phyloP scores from a whole-genome alignment of 768 basidiomycete genomes.

The Panellus pusillus region DNA sequence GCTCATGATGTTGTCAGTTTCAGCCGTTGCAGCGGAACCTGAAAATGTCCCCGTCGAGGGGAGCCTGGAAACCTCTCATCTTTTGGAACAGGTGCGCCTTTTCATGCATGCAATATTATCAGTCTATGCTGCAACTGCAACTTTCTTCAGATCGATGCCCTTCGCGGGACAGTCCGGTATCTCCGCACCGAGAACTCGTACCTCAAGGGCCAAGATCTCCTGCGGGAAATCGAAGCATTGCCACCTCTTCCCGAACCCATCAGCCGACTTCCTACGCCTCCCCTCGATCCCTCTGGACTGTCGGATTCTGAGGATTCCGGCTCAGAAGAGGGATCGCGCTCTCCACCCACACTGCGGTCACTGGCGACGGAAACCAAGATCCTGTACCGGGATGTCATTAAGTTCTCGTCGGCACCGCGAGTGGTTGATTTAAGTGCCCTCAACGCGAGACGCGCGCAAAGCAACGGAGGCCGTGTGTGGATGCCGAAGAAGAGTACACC shows the following conservation, averaged over 20 bases:
- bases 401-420: conserved; percentile 76
- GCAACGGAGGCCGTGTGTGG: conserved; percentile 63
- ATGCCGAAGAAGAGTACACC: conserved; percentile 79
- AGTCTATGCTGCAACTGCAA: conserved; percentile 2
- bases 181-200: conserved; percentile 92
- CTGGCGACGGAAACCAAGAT: conserved; percentile 81
- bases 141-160: conserved; percentile 71
- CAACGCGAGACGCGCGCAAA: conserved; percentile 51
- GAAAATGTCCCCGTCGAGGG: conserved; percentile 73
- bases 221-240: conserved; percentile 76
- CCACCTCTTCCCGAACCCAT: conserved; percentile 58
- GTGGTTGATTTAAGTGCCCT: conserved; percentile 81
- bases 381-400: conserved; percentile 86
- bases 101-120: not conserved
- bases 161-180: conserved; percentile 90
- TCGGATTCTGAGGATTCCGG: conserved; percentile 73
- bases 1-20: conserved; percentile 2
- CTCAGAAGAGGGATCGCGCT: conserved; percentile 34
- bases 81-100: conserved; percentile 75
- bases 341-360: conserved; percentile 58
- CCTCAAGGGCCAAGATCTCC: conserved; percentile 89
- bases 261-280: conserved; percentile 58
- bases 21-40: conserved; percentile 31
- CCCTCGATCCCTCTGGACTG: conserved; percentile 60
- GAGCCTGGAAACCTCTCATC: conserved; percentile 82